Evolutionary conservation across 139 green algal genomes (phyloP).

Genomic region (Chloropicon primus): DNA sequence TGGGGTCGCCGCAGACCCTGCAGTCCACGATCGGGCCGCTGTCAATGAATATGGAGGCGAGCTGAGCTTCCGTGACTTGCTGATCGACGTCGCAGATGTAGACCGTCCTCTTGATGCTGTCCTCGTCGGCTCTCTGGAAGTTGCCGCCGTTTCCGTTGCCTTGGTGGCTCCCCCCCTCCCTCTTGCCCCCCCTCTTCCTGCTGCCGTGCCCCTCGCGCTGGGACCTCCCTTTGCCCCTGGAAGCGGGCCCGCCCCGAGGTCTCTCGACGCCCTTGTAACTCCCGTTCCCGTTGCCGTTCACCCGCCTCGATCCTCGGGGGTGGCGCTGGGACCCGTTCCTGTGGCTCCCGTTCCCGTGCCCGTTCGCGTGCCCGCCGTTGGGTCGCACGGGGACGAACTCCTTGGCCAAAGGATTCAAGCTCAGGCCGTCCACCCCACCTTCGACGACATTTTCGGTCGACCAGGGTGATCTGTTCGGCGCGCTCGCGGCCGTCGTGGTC

Average conservation of each 20-base stretch:
- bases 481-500: no score
- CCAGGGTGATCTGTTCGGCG: not conserved
- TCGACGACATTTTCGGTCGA: not conserved
- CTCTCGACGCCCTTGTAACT: not conserved
- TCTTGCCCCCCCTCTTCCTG: not conserved
- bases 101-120: conserved; percentile 61
- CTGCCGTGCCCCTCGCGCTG: not conserved
- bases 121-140: conserved; percentile 28
- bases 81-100: conserved; percentile 67
- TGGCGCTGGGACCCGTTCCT: not conserved
- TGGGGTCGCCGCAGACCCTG: conserved; percentile 84
- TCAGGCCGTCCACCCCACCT: conserved; percentile 9
- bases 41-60: conserved; percentile 52
- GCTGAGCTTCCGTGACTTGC: conserved; percentile 52
- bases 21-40: conserved; percentile 71
- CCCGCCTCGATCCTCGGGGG: not conserved
- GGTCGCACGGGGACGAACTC: conserved; percentile 9
- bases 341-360: not conserved
- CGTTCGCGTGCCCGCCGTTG: not conserved
- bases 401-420: conserved; percentile 10
- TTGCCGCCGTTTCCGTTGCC: not conserved
- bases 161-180: not conserved
- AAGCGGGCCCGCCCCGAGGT: conserved; percentile 2
- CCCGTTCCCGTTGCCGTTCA: not conserved
- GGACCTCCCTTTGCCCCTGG: not conserved